These are phyloP conservation scores for Panus rudis DNA, from an alignment of 768 basidiomycete genomes.

Conservation along the genomic window DNA sequence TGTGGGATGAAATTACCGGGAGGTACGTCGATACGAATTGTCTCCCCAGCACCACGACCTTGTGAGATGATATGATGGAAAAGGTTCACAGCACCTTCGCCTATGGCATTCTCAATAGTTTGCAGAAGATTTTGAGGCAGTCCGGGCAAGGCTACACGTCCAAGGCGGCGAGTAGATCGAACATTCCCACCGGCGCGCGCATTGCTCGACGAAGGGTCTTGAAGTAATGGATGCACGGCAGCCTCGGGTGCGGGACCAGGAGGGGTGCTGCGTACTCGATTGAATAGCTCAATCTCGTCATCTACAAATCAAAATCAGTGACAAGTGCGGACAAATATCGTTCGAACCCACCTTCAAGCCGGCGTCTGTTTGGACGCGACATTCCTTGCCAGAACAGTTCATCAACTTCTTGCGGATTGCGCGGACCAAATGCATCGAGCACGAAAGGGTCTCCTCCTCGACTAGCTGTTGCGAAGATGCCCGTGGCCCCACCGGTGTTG, in stretches of 20 bases:
- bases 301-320: constrained; percentile 27
- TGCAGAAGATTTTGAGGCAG: constrained; percentile 51
- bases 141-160: constrained; percentile 40
- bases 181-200: constrained; percentile 40
- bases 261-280: constrained; percentile 46
- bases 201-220: constrained; percentile 48
- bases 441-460: no score
- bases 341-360: constrained; percentile 32
- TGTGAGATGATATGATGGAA: constrained; percentile 77
- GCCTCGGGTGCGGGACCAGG: constrained; percentile 51
- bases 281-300: constrained; percentile 58
- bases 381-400: constrained; percentile 22
- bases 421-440: constrained; percentile 10
- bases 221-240: constrained; percentile 74
- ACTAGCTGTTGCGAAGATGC: not conserved
- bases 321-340: constrained; percentile 1
- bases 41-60: constrained; percentile 49
- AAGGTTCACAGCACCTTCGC: constrained; percentile 73
- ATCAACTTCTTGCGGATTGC: constrained; percentile 29
- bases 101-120: constrained; percentile 76
- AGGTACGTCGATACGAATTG: constrained; percentile 73
- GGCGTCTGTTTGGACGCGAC: constrained; percentile 49
- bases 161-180: constrained; percentile 47
- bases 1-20: constrained; percentile 50
- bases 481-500: constrained; percentile 16